Evolutionary conservation across 1,284 basidiomycete species (phyloP).

Genomic region (Trichosporon asahii): DNA sequence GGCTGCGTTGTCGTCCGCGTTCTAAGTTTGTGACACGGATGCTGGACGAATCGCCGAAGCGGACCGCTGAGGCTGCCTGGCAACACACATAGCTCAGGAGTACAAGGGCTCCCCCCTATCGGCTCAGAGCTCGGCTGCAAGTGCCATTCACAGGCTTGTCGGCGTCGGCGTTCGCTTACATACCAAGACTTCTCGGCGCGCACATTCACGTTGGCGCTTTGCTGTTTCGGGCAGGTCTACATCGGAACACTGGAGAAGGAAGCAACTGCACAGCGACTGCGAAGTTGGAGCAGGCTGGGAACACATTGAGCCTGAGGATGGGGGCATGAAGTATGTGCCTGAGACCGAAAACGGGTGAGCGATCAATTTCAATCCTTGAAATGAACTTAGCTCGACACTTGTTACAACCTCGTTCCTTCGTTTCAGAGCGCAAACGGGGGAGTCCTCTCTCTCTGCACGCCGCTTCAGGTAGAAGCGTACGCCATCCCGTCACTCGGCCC

Average conservation of each 20-base stretch:
- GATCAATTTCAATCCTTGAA: conserved; percentile 4
- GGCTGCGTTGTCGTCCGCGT: not conserved
- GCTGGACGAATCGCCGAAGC: not conserved
- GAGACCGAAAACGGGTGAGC: not conserved
- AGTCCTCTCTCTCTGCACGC: no score
- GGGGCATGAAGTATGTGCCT: not conserved
- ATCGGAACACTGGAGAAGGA: not conserved
- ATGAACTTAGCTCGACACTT: not conserved
- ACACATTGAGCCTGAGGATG: not conserved
- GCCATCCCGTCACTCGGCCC: not conserved
- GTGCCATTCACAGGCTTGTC: not conserved
- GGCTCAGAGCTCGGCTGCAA: not conserved
- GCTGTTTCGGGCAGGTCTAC: not conserved
- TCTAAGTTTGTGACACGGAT: not conserved
- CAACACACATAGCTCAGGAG: not conserved
- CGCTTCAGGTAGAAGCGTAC: not conserved
- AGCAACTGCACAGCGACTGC: not conserved
- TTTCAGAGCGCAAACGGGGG: not conserved
- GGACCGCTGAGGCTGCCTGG: not conserved
- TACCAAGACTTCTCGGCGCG: not conserved
- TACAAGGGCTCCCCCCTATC: not conserved
- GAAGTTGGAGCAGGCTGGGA: not conserved
- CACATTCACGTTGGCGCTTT: not conserved
- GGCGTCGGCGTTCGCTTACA: not conserved
- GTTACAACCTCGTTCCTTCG: not conserved